phyloP scores from a whole-genome alignment of 495 filamentous ascomycete genomes.

The Lophiotrema nucula region DNA sequence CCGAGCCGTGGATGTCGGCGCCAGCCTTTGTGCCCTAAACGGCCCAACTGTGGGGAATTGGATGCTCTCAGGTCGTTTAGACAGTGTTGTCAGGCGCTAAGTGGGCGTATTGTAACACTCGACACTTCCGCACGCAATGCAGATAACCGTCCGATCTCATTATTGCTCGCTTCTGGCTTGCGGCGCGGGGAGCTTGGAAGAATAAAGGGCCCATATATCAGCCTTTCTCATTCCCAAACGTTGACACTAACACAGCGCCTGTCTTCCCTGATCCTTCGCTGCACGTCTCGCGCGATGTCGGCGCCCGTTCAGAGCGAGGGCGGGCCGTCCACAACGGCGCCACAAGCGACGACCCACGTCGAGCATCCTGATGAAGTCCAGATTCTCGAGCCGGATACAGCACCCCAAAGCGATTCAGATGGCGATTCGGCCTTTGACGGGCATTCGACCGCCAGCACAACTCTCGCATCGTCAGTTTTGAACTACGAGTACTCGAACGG shows the following conservation, averaged over 20 bases:
- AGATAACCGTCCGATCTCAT: too few species aligned
- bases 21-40: too few species aligned
- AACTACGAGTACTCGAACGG: conserved; percentile 33
- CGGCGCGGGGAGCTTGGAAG: too few species aligned
- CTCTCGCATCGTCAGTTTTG: conserved; percentile 29
- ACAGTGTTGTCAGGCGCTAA: too few species aligned
- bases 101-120: not conserved
- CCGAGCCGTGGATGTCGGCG: too few species aligned
- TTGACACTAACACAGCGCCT: too few species aligned
- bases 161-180: too few species aligned
- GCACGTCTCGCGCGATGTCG: conserved; percentile 12
- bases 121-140: too few species aligned
- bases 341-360: not conserved
- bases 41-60: not conserved
- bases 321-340: conserved; percentile 4
- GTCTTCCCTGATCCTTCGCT: too few species aligned
- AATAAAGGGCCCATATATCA: too few species aligned
- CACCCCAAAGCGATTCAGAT: conserved; percentile 19
- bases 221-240: too few species aligned
- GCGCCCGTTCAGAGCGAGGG: not conserved
- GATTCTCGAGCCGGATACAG: not conserved
- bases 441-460: conserved; percentile 15
- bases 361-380: not conserved
- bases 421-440: conserved; percentile 28
- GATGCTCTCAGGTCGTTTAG: too few species aligned